phyloP scores from a whole-genome alignment of 2,329 filamentous ascomycete genomes.

The Epichloe brachyelytri region DNA sequence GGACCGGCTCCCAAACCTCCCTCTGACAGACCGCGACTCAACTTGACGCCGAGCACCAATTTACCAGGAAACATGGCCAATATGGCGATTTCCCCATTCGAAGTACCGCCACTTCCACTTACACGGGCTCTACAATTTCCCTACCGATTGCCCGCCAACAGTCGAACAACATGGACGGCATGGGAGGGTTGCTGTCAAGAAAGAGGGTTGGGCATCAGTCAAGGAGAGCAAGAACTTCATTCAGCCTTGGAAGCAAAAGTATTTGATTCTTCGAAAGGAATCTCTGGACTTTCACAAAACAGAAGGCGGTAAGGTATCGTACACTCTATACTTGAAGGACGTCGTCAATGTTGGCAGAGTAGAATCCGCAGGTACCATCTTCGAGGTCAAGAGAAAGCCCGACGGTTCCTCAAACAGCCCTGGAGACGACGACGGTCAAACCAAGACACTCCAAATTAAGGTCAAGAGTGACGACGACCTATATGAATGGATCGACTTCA shows the following conservation, averaged over 20 bases:
- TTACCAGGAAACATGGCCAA: conserved; percentile 68
- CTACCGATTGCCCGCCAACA: conserved; percentile 55
- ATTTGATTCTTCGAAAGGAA: conserved; percentile 81
- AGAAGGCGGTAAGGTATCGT: conserved; percentile 76
- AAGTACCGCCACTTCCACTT: conserved; percentile 51
- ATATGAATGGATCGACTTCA: conserved; percentile 97
- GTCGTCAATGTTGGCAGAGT: conserved; percentile 84
- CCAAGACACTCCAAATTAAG: conserved; percentile 77
- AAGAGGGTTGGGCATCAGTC: conserved; percentile 70
- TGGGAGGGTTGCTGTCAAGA: conserved; percentile 59
- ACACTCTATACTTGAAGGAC: conserved; percentile 73
- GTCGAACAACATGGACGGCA: conserved; percentile 46
- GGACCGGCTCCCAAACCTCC: conserved; percentile 88
- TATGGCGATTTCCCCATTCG: conserved; percentile 60
- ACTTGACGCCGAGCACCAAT: conserved; percentile 63
- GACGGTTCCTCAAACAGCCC: conserved; percentile 58
- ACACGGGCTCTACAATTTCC: conserved; percentile 59
- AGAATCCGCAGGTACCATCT: conserved; percentile 81
- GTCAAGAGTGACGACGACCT: conserved; percentile 94
- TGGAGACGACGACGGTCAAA: conserved; percentile 65
- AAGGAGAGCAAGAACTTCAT: conserved; percentile 87
- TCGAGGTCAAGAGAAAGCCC: conserved; percentile 75
- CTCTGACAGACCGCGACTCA: conserved; percentile 67
- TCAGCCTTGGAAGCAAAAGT: conserved; percentile 80
- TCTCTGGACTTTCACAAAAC: conserved; percentile 91